phyloP scores from a whole-genome alignment of 306 rosid species.

The Quercus suber region DNA sequence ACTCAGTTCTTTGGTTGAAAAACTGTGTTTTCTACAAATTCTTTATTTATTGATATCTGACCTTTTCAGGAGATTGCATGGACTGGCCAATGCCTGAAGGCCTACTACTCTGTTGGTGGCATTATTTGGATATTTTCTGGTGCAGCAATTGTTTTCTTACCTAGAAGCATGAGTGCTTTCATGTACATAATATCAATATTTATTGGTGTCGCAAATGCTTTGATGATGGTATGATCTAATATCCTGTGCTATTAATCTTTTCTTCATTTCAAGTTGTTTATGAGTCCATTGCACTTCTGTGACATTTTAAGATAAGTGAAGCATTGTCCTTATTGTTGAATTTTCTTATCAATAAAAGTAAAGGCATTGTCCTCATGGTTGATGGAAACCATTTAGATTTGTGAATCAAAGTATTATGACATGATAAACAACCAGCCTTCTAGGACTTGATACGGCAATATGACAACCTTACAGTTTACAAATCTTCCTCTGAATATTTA shows the following conservation, averaged over 20 bases:
- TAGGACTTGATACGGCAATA: not conserved
- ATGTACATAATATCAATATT: conserved; percentile 67
- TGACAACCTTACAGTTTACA: not conserved
- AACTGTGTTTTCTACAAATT: not conserved
- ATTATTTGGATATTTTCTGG: conserved; percentile 90
- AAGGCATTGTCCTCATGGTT: not conserved
- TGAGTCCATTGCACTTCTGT: not conserved
- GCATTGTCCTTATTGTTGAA: not conserved
- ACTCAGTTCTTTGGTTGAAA: conserved; percentile 13
- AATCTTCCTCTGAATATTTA: not conserved
- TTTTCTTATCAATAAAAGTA: not conserved
- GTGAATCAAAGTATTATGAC: not conserved
- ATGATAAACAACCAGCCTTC: not conserved
- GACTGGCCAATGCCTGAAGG: conserved; percentile 74
- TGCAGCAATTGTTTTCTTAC: conserved; percentile 59
- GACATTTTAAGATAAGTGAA: not conserved
- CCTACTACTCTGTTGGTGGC: conserved; percentile 67
- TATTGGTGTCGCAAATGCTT: conserved; percentile 85
- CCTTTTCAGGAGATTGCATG: conserved; percentile 71
- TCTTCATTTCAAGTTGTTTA: conserved; percentile 4
- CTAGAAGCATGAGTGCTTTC: conserved; percentile 45
- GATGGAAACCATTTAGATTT: not conserved
- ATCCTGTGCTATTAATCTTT: not conserved
- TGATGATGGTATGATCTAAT: conserved; percentile 69
- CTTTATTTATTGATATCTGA: not conserved